Base-by-base conservation (phyloP, 179 eudicot species). In the Beta corolliflora region DNA sequence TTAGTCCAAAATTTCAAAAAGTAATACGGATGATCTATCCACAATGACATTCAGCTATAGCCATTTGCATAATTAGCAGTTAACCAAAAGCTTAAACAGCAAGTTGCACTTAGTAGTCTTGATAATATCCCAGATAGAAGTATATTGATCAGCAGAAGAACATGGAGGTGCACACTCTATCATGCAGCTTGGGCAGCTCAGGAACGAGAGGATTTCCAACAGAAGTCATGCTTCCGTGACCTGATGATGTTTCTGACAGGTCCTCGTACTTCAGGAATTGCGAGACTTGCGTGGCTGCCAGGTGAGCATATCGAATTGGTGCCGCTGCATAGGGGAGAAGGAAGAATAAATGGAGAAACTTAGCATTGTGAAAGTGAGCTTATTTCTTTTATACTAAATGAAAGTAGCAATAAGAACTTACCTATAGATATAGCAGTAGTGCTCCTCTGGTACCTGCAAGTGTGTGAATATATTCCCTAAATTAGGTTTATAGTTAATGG, bases 341-440 rank as follows among this genome's bases (percentile, higher is more conserved):
- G 9, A 5, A 9, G 7, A 11, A 60, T 56, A 58, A 36, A 9
- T 6, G 16, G 56, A 7, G 3, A 58, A 10, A 31, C 36, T 31
- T 31, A 31, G 36, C 36, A 1, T 31, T 31, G 36, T 12, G 7
- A 77, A 11, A 41, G 6, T 19, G 31, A 59, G 68, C 64, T 44
- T 41, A 58, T 31, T 70, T 7, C 12, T 36, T 31, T 31, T 31
- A 31, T 31, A 31, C 36, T 0, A 31, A 44, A 23, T 41, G 1
- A 7, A 48, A 12, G 18, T n/a, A 53, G 25, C 41, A 29, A 41
- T 56, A 29, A 23, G 21, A 48, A 31, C 44, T 72, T 73, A 80
- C 83, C 83, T 16, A 65, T 54, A 5, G 79, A 74, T 50, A 75
- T 63, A 15, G 83, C 83, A 36, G 83, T 81, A 3, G 83, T 69